These are phyloP conservation scores for Penicillium verrucosum DNA, from an alignment of 2,329 filamentous ascomycete species.

Conservation along the genomic window DNA sequence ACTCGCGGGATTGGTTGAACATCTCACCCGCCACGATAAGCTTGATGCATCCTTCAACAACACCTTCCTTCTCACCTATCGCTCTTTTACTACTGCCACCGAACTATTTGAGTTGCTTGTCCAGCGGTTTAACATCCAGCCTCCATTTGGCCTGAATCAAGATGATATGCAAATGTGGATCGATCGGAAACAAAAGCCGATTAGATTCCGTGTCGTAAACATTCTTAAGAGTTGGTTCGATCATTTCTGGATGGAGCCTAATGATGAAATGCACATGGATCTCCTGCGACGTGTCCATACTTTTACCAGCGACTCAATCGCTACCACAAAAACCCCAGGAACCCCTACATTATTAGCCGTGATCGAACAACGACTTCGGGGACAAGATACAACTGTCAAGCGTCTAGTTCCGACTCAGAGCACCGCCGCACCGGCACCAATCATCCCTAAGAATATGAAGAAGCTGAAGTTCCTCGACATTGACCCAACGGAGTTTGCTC, in stretches of 20 bases:
- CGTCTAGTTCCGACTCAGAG: constrained; percentile 83
- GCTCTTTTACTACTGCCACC: constrained; percentile 85
- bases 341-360: constrained; percentile 79
- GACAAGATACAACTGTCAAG: constrained; percentile 76
- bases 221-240: constrained; percentile 99
- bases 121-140: constrained; percentile 87
- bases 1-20: constrained; percentile 82
- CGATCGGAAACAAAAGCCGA: constrained; percentile 91
- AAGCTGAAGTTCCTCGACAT: constrained; percentile 98
- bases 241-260: constrained; percentile 97
- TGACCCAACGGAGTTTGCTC: constrained; percentile 92
- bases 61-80: constrained; percentile 94
- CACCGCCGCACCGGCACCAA: constrained; percentile 77
- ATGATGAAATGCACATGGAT: constrained; percentile 78
- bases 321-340: constrained; percentile 88
- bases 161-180: constrained; percentile 83
- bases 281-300: constrained; percentile 84
- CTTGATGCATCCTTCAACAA: constrained; percentile 95
- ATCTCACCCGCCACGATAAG: constrained; percentile 92
- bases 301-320: constrained; percentile 88
- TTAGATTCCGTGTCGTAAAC: constrained; percentile 93
- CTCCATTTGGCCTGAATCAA: constrained; percentile 73
- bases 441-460: constrained; percentile 98
- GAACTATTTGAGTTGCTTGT: constrained; percentile 93
- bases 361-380: constrained; percentile 81